Conservation (phyloP, 306 rosid genomes). For the Lathyrus tuberosus region DNA sequence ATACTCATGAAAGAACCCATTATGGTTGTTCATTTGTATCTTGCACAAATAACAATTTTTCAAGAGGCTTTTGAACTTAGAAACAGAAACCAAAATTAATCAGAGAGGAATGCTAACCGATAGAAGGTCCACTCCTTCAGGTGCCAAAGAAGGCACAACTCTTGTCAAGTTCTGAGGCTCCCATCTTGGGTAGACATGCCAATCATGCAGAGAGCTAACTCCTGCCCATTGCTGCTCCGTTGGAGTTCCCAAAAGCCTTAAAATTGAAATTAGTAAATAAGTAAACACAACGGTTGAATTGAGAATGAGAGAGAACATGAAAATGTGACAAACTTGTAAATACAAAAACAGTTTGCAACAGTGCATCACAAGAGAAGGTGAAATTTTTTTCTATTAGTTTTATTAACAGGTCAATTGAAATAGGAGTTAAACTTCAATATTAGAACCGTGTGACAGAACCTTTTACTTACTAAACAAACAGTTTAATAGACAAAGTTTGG, state of each 20-base stretch:
- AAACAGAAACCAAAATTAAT: conserved; percentile 6
- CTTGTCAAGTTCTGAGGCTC: conserved; percentile 69
- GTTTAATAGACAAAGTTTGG: no score
- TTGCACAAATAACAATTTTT: neutral
- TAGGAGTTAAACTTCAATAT: neutral
- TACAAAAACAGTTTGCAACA: neutral
- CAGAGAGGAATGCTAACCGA: conserved; percentile 49
- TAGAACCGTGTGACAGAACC: neutral
- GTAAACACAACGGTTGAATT: conserved; percentile 1
- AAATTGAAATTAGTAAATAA: conserved; percentile 18
- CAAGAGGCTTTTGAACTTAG: neutral
- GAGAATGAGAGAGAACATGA: neutral
- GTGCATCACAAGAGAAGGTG: neutral
- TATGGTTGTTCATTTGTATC: neutral
- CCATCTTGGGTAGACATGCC: conserved; percentile 96
- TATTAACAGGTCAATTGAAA: neutral
- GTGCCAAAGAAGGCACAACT: conserved; percentile 70
- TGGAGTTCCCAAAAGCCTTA: conserved; percentile 88
- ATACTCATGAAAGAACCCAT: neutral
- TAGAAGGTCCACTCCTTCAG: conserved; percentile 87
- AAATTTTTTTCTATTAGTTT: neutral
- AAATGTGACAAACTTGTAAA: conserved; percentile 2
- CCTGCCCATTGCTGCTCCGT: conserved; percentile 88
- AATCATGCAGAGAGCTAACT: conserved; percentile 78
- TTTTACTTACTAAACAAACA: neutral